Conservation (phyloP, 2,329 filamentous ascomycete genomes). For the Ophiostoma triangulosporum region DNA sequence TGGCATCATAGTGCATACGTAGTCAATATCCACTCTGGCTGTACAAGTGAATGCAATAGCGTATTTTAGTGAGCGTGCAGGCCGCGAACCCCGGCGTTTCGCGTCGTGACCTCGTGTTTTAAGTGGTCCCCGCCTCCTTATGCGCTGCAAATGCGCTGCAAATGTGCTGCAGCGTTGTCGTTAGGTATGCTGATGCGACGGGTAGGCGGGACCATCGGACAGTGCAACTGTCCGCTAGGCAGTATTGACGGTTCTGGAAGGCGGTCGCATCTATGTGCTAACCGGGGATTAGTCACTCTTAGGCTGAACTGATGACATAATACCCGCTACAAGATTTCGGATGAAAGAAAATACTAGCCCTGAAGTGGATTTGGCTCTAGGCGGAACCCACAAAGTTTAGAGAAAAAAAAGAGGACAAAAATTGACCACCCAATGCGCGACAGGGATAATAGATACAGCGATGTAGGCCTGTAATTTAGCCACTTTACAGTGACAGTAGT, state of each 20-base stretch:
- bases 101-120: neutral
- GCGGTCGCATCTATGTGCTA: neutral
- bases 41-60: neutral
- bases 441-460: neutral
- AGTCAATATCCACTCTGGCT: conserved; percentile 1
- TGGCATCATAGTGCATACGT: neutral
- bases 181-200: neutral
- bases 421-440: conserved; percentile 1
- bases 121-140: neutral
- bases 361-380: conserved; percentile 13
- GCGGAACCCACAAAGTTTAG: conserved; percentile 26
- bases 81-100: neutral
- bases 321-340: neutral
- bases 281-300: neutral
- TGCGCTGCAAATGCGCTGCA: too few species aligned
- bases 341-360: conserved; percentile 13
- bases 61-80: neutral
- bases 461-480: neutral
- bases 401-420: conserved; percentile 8
- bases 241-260: neutral
- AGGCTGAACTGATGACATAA: neutral
- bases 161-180: neutral
- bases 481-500: neutral
- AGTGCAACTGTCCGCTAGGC: neutral
- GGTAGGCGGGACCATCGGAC: neutral